Percentiles rank a stretch among this genome's conserved stretches.
Conservation (phyloP, 1,284 basidiomycete species). For the Inonotus obliquus region DNA sequence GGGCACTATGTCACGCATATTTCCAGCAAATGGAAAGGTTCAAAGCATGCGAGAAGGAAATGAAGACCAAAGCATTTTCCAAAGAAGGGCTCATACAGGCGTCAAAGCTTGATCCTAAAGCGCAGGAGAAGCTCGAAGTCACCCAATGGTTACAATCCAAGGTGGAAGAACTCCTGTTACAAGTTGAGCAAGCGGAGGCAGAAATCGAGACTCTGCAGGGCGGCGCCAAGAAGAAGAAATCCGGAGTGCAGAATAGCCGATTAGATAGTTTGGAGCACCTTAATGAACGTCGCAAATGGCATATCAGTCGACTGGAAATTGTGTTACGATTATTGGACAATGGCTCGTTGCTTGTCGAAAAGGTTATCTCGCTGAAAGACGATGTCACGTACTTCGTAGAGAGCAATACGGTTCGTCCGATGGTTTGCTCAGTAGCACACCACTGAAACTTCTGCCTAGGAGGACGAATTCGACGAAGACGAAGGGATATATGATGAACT, state of each 20-base stretch:
- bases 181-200: conserved; percentile 93
- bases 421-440: conserved; percentile 11
- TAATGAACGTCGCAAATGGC: conserved; percentile 96
- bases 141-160: conserved; percentile 82
- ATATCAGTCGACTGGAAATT: conserved; percentile 90
- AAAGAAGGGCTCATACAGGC: conserved; percentile 98
- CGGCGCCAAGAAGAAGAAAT: conserved; percentile 82
- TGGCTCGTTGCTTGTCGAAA: conserved; percentile 81
- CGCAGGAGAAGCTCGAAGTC: conserved; percentile 93
- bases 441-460: conserved; percentile 43
- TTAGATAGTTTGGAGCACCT: conserved; percentile 81
- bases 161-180: conserved; percentile 90
- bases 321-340: conserved; percentile 94
- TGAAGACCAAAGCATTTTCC: conserved; percentile 99
- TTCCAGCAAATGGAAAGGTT: conserved; percentile 99
- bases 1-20: conserved; percentile 17
- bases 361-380: conserved; percentile 82
- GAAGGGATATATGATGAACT: conserved; percentile 98
- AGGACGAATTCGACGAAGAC: conserved; percentile 97
- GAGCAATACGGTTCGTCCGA: conserved; percentile 78
- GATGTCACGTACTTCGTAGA: conserved; percentile 98
- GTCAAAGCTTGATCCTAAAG: conserved; percentile 92
- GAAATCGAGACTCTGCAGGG: conserved; percentile 91
- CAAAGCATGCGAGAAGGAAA: conserved; percentile 99
- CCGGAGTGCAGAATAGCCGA: conserved; percentile 62